Conservation (phyloP, 2,329 filamentous ascomycete species). For the Xylariales sp. region DNA sequence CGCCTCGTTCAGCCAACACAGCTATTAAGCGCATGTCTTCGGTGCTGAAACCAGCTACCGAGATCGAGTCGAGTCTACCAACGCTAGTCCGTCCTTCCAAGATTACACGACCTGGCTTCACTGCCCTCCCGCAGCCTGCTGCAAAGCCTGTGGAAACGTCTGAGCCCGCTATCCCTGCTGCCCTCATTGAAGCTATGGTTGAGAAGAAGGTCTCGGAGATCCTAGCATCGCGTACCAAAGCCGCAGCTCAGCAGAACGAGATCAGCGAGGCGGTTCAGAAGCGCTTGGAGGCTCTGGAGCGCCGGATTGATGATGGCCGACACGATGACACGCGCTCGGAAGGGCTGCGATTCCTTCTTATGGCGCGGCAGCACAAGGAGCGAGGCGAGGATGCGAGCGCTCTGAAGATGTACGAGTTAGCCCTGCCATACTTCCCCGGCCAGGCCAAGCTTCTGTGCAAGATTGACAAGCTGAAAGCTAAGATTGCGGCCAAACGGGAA, state of each 20-base stretch:
- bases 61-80: slow-evolving; percentile 17
- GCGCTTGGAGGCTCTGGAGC: slow-evolving; percentile 78
- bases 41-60: slow-evolving; percentile 38
- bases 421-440: slow-evolving; percentile 78
- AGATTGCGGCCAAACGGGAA: slow-evolving; percentile 38
- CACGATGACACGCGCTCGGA: slow-evolving; percentile 73
- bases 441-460: slow-evolving; percentile 74
- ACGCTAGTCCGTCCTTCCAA: slow-evolving; percentile 53
- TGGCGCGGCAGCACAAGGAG: slow-evolving; percentile 87
- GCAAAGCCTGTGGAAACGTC: slow-evolving; percentile 11
- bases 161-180: slow-evolving; percentile 51
- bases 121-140: slow-evolving; percentile 12
- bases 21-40: slow-evolving; percentile 16
- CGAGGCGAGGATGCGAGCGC: slow-evolving; percentile 74
- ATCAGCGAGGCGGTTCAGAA: slow-evolving; percentile 75
- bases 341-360: slow-evolving; percentile 79
- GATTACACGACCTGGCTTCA: slow-evolving; percentile 31
- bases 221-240: slow-evolving; percentile 68
- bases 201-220: slow-evolving; percentile 90
- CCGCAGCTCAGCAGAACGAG: slow-evolving; percentile 41
- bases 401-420: slow-evolving; percentile 80
- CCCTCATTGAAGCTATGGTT: slow-evolving; percentile 84
- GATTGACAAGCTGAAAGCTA: slow-evolving; percentile 57
- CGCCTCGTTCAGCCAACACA: slow-evolving; percentile 12
- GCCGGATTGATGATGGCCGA: slow-evolving; percentile 68